A percentile compares a stretch with the other conserved stretches of the same genome.
These are phyloP conservation scores for Artomyces pyxidatus DNA, from an alignment of 768 basidiomycete genomes.

Conservation along the genomic window DNA sequence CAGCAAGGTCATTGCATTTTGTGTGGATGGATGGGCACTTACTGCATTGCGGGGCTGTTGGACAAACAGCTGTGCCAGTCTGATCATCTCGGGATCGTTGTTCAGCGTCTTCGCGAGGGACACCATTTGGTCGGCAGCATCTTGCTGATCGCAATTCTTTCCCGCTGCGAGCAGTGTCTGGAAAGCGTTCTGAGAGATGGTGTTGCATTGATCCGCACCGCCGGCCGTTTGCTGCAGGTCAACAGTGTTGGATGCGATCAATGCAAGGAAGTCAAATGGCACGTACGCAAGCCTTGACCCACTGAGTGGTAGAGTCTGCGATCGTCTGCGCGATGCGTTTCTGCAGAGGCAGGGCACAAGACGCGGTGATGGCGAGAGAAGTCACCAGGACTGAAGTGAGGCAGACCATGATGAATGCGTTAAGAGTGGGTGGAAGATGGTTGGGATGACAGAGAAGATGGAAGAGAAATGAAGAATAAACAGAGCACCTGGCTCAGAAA, in stretches of 20 bases:
- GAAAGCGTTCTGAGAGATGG: slow-evolving; percentile 46
- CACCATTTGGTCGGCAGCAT: slow-evolving; percentile 42
- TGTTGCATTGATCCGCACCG: slow-evolving; percentile 48
- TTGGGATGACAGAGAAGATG: no score
- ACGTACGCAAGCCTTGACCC: slow-evolving; percentile 48
- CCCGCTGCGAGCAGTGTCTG: slow-evolving; percentile 46
- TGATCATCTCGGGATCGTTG: slow-evolving; percentile 38
- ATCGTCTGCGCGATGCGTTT: slow-evolving; percentile 46
- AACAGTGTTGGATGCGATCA: background rate
- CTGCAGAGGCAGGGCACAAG: slow-evolving; percentile 21
- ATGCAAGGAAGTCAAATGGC: background rate
- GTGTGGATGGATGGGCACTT: slow-evolving; percentile 13
- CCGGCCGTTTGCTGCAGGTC: slow-evolving; percentile 43
- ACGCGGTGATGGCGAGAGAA: background rate
- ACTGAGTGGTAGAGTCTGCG: slow-evolving; percentile 36
- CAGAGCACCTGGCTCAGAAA: no score
- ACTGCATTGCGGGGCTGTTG: slow-evolving; percentile 52
- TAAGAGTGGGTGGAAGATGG: no score
- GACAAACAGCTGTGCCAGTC: slow-evolving; percentile 41
- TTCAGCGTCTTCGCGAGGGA: slow-evolving; percentile 39
- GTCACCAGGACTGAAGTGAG: background rate
- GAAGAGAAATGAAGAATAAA: no score
- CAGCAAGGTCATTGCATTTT: background rate
- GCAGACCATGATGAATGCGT: slow-evolving; percentile 6
- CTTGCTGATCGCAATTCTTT: slow-evolving; percentile 33